Percentiles rank a stretch among this genome's conserved stretches.
Evolutionary conservation across 441 rosid genomes (phyloP).

Genomic region (Erodium chrysanthum): DNA sequence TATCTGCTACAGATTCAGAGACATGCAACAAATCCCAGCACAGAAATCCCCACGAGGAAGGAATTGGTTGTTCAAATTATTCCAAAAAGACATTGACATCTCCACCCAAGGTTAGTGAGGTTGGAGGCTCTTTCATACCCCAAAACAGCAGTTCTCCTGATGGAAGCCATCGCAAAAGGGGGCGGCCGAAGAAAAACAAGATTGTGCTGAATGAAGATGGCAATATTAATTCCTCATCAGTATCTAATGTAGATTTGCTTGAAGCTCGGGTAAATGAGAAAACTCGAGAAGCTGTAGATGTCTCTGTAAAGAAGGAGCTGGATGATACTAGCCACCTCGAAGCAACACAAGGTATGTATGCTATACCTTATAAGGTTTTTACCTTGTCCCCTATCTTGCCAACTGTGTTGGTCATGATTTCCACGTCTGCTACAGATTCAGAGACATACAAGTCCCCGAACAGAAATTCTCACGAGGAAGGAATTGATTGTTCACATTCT

Average conservation of each 20-base stretch:
- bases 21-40: too few relatives aligned
- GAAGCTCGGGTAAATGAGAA: conserved; percentile 20
- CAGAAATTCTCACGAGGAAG: too few relatives aligned
- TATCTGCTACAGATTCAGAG: conserved; percentile 12
- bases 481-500: too few relatives aligned
- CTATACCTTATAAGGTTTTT: conserved; percentile 3
- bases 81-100: not conserved
- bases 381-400: conserved; percentile 14
- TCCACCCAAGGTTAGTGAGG: conserved; percentile 24
- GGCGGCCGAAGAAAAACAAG: conserved; percentile 26
- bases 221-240: not conserved
- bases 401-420: conserved; percentile 14
- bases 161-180: conserved; percentile 28
- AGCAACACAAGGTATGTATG: not conserved
- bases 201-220: conserved; percentile 16
- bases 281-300: too few relatives aligned
- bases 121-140: conserved; percentile 9
- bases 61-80: too few relatives aligned
- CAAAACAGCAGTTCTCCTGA: not conserved
- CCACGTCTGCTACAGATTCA: conserved; percentile 12
- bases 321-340: too few relatives aligned
- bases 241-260: conserved; percentile 20
- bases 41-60: too few relatives aligned
- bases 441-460: too few relatives aligned
- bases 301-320: too few relatives aligned